Conservation (phyloP, 2,329 filamentous ascomycete genomes). For the Xylaria sp. region DNA sequence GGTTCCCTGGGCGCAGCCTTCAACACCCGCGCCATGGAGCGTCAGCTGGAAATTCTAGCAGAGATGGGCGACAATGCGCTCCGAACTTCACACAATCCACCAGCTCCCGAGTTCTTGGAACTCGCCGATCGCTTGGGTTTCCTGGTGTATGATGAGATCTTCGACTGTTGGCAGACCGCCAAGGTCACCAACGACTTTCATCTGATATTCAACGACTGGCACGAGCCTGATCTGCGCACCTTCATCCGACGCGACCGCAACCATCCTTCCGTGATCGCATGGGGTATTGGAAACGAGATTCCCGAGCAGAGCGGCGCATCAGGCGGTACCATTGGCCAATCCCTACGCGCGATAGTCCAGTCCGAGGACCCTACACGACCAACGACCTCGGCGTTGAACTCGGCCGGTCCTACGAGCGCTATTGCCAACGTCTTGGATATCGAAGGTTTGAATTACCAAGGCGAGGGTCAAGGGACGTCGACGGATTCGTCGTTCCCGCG, state of each 20-base stretch:
- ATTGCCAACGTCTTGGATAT: conserved; percentile 59
- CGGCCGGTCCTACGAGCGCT: conserved; percentile 53
- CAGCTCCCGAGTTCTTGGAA: conserved; percentile 61
- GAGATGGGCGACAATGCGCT: conserved; percentile 63
- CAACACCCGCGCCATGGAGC: conserved; percentile 59
- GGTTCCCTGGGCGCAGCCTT: conserved; percentile 63
- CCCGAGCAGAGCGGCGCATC: conserved; percentile 54
- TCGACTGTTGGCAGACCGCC: conserved; percentile 61
- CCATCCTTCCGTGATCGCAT: conserved; percentile 63
- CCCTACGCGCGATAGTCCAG: conserved; percentile 55
- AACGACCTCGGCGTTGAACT: conserved; percentile 60
- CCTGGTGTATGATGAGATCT: conserved; percentile 64
- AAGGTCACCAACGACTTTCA: conserved; percentile 63
- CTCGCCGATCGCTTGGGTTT: conserved; percentile 62
- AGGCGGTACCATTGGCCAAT: conserved; percentile 42
- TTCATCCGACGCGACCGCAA: conserved; percentile 66
- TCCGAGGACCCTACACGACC: conserved; percentile 61
- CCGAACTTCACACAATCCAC: conserved; percentile 65
- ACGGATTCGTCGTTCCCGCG: conserved; percentile 28
- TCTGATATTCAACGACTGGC: conserved; percentile 63
- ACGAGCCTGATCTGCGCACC: conserved; percentile 62
- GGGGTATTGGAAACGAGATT: conserved; percentile 67
- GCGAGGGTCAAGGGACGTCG: conserved; percentile 54
- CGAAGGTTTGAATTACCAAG: conserved; percentile 66
- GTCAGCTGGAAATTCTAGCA: conserved; percentile 61